Evolutionary conservation across 2,329 filamentous ascomycete species (phyloP).

Genomic region (Trichoderma semiorbis): DNA sequence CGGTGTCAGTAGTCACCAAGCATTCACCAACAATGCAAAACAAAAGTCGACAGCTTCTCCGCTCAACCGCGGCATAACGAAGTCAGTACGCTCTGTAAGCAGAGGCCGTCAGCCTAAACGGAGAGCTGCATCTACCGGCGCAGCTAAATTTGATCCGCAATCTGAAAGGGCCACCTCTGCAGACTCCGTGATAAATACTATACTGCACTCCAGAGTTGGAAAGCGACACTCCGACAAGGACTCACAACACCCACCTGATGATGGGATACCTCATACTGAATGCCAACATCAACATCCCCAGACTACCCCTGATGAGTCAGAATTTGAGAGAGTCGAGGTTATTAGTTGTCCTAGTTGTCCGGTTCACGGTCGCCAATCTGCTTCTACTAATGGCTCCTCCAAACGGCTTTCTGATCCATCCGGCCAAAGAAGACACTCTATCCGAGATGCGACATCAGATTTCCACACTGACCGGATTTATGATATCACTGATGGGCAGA

Average conservation of each 20-base stretch:
- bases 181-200: constrained; percentile 1
- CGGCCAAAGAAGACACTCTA: constrained; percentile 18
- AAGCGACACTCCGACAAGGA: background rate
- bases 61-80: background rate
- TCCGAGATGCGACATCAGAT: background rate
- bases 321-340: constrained; percentile 22
- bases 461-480: background rate
- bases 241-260: background rate
- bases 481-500: background rate
- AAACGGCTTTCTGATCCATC: constrained; percentile 13
- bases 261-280: background rate
- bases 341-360: constrained; percentile 22
- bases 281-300: background rate
- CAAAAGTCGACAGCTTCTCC: background rate
- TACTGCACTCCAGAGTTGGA: background rate
- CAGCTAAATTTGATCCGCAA: background rate
- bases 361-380: constrained; percentile 20
- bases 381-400: background rate
- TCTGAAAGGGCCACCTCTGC: constrained; percentile 14
- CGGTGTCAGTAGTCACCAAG: background rate
- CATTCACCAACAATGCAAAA: background rate
- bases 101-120: constrained; percentile 12
- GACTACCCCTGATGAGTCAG: background rate
- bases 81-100: background rate
- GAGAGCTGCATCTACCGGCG: background rate